Percentiles rank a stretch among this genome's conserved stretches.
Conservation (phyloP, 768 basidiomycete species). For the Nevesoporus exiguus region DNA sequence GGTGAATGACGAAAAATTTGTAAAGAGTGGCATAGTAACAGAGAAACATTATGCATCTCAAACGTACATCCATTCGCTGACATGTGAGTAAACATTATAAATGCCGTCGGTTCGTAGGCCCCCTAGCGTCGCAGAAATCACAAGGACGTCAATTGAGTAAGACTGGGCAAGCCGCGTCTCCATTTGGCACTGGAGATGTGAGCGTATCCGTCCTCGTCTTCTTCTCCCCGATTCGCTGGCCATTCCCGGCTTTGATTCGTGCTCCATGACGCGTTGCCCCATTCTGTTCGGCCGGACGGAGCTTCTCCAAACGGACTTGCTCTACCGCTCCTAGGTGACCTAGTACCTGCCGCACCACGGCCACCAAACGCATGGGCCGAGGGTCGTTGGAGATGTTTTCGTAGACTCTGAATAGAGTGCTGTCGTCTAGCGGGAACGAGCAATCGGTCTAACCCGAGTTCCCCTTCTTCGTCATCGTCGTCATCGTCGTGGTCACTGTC, state of each 20-base stretch:
- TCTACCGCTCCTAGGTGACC: slow-evolving; percentile 18
- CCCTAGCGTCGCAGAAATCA: slow-evolving; percentile 9
- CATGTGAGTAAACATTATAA: not conserved
- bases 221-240: slow-evolving; percentile 27
- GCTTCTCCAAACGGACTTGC: slow-evolving; percentile 16
- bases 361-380: slow-evolving; percentile 7
- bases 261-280: slow-evolving; percentile 23
- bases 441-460: slow-evolving; percentile 62
- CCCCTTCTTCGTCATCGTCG: slow-evolving; percentile 50
- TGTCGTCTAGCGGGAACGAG: slow-evolving; percentile 71
- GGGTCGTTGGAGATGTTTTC: slow-evolving; percentile 51
- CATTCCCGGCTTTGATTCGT: slow-evolving; percentile 23
- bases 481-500: slow-evolving; percentile 32
- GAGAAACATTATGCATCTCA: slow-evolving; percentile 9
- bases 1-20: slow-evolving; percentile 1
- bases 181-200: slow-evolving; percentile 26
- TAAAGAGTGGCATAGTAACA: slow-evolving; percentile 6
- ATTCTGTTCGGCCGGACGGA: slow-evolving; percentile 6
- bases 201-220: slow-evolving; percentile 27
- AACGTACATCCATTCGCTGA: slow-evolving; percentile 14
- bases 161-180: slow-evolving; percentile 33
- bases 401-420: slow-evolving; percentile 67
- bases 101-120: not conserved
- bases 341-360: slow-evolving; percentile 12
- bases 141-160: slow-evolving; percentile 29